These are phyloP conservation scores for Austroboletus novae-zelandiae DNA, from an alignment of 1,284 basidiomycete genomes.

Conservation along the genomic window DNA sequence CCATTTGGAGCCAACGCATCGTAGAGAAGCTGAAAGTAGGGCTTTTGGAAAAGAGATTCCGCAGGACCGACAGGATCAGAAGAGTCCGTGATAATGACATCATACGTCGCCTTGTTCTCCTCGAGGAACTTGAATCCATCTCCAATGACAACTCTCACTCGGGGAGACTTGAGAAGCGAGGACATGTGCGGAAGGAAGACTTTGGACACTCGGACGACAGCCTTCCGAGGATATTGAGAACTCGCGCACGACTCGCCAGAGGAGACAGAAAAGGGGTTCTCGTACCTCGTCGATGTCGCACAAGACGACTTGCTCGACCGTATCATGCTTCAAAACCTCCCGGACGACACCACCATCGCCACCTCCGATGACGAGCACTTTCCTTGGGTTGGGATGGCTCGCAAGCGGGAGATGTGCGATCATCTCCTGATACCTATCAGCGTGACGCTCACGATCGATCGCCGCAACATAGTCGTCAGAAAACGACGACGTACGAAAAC, in stretches of 20 bases:
- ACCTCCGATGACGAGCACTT: constrained; percentile 95
- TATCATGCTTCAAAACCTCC: constrained; percentile 93
- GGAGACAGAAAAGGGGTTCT: constrained; percentile 9
- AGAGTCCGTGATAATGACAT: constrained; percentile 98
- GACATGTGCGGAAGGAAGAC: constrained; percentile 95
- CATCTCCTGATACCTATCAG: constrained; percentile 96
- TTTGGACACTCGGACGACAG: constrained; percentile 95
- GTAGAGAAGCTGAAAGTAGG: constrained; percentile 94
- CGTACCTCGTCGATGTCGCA: constrained; percentile 96
- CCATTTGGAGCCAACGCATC: constrained; percentile 89
- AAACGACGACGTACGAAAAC: constrained; percentile 76
- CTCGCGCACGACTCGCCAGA: not conserved
- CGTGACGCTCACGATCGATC: too few species aligned
- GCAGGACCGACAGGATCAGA: constrained; percentile 98
- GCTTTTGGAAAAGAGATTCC: constrained; percentile 92
- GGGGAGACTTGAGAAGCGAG: constrained; percentile 76
- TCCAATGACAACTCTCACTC: constrained; percentile 88
- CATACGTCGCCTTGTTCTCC: constrained; percentile 88
- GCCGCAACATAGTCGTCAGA: too few species aligned
- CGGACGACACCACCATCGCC: constrained; percentile 97
- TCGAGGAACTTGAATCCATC: constrained; percentile 98
- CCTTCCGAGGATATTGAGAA: constrained; percentile 43
- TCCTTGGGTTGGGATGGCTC: constrained; percentile 94
- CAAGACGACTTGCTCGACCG: constrained; percentile 90
- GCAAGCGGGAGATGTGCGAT: constrained; percentile 95